Conservation (phyloP, 2,329 filamentous ascomycete genomes). For the Paraconiothyrium sp. region DNA sequence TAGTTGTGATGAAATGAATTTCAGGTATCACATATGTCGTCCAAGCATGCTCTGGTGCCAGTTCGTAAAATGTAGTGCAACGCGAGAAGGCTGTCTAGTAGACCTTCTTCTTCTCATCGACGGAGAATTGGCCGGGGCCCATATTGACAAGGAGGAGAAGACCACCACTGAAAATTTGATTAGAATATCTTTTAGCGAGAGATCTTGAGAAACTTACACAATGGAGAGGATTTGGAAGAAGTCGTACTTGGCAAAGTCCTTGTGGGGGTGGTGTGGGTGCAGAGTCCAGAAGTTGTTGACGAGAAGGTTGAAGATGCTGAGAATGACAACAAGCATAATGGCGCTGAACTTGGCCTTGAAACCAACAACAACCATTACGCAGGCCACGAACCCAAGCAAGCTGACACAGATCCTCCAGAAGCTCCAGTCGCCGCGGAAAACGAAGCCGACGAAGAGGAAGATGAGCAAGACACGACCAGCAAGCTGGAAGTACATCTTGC, state of each 20-base stretch:
- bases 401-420: conserved; percentile 88
- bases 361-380: conserved; percentile 97
- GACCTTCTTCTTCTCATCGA: conserved; percentile 99
- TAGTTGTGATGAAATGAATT: conserved; percentile 19
- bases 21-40: conserved; percentile 36
- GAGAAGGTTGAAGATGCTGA: conserved; percentile 95
- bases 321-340: conserved; percentile 90
- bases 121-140: conserved; percentile 95
- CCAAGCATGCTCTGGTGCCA: conserved; percentile 28
- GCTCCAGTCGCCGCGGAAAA: conserved; percentile 94
- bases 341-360: conserved; percentile 99
- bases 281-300: conserved; percentile 99
- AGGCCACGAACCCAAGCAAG: conserved; percentile 85
- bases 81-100: conserved; percentile 67
- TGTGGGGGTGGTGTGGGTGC: conserved; percentile 97
- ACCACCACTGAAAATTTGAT: conserved; percentile 69
- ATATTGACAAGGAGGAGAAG: conserved; percentile 97
- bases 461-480: conserved; percentile 94
- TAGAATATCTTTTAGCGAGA: conserved; percentile 24
- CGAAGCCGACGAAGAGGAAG: conserved; percentile 96
- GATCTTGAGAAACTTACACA: conserved; percentile 67
- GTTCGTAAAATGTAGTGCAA: conserved; percentile 30
- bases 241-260: conserved; percentile 99
- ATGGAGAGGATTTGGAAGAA: conserved; percentile 99
- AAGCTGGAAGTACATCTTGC: conserved; percentile 99